Conservation (phyloP, 257 asterid species). For the Osmanthus fragrans region DNA sequence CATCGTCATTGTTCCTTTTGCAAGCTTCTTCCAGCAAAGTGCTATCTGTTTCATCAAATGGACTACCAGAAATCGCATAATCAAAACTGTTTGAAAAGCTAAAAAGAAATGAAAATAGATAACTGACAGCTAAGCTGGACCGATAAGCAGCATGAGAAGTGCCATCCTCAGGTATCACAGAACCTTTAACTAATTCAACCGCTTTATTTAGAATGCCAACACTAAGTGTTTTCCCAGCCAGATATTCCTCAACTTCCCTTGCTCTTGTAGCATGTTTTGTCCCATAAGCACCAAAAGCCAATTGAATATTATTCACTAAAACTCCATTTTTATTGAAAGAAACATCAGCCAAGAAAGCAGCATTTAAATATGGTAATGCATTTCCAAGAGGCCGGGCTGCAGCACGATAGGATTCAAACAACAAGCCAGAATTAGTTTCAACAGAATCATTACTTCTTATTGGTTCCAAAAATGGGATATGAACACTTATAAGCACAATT, state of each 20-base stretch:
- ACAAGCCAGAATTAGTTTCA: conserved; percentile 31
- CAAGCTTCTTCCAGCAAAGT: too few relatives aligned
- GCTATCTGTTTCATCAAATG: too few relatives aligned
- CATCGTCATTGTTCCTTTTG: too few relatives aligned
- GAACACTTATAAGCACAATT: conserved; percentile 50
- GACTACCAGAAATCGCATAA: too few relatives aligned
- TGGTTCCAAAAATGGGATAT: conserved; percentile 46
- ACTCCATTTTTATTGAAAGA: conserved; percentile 35
- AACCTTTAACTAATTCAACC: conserved; percentile 45
- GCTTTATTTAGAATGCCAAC: conserved; percentile 43
- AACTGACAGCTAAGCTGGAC: conserved; percentile 56
- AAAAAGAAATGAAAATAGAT: conserved; percentile 52
- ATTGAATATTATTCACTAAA: conserved; percentile 30
- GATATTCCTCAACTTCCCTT: conserved; percentile 48
- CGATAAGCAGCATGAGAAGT: conserved; percentile 50
- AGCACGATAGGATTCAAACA: conserved; percentile 60
- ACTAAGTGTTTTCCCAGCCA: conserved; percentile 38
- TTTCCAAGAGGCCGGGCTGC: conserved; percentile 53
- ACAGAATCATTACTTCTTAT: conserved; percentile 13
- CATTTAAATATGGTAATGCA: conserved; percentile 66
- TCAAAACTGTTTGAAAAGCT: too few relatives aligned
- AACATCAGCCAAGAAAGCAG: conserved; percentile 62
- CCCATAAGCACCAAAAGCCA: conserved; percentile 67
- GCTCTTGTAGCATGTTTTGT: conserved; percentile 50
- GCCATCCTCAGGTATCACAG: conserved; percentile 53